Evolutionary conservation across 2,329 filamentous ascomycete genomes (phyloP), one percentile per base, ranked within the genome.

Genomic region (Gnomoniopsis smithogilvyi): DNA sequence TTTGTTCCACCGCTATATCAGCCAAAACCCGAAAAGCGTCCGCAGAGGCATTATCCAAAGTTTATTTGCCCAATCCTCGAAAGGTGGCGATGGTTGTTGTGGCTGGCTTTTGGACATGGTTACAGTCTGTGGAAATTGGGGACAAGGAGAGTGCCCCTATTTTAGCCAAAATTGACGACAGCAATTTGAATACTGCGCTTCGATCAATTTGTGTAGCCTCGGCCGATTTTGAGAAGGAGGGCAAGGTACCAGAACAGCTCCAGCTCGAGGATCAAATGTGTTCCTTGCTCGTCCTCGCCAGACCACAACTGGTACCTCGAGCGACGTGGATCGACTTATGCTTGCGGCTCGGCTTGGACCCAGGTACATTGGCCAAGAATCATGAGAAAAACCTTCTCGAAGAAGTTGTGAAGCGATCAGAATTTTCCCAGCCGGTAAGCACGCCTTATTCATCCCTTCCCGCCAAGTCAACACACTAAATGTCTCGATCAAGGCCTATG

Each of bases 261-360:
- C 67, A 77, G 17, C 70, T 93, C 10, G 84, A 90, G 65, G 73
- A 76, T 24, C 92, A 96, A 70, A 86, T 96, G 66, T 85, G 92
- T 64, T 83, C 85, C 6, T 76, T 97, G 3, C 77, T 96, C 19
- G 86, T 96, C 19, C 78, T 99, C 26, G 89, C 90, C 58, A 89
- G 91, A 24, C 80, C 86, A 21, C 87, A 93, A 61, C 76, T 99
- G 38, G 83, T 98, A 60, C 88, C 92, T 0, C 84, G 84, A 60
- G 81, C 87, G 21, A 90, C 84, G 62, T 99, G 96, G 96, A 98
- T 99, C 67, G 88, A 95, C 46, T 76, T 92, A 3, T 96, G 91
- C 68, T 80, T 98, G 57, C 86, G 86, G 61, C 88, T 90, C 64
- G 88, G 88, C 14, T 78, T 92, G 14, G 95, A 99, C 71, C 95